A percentile compares a stretch with the other conserved stretches of the same genome.
These are phyloP conservation scores for Trametes pubescens DNA, from an alignment of 1,284 basidiomycete genomes.

Conservation along the genomic window DNA sequence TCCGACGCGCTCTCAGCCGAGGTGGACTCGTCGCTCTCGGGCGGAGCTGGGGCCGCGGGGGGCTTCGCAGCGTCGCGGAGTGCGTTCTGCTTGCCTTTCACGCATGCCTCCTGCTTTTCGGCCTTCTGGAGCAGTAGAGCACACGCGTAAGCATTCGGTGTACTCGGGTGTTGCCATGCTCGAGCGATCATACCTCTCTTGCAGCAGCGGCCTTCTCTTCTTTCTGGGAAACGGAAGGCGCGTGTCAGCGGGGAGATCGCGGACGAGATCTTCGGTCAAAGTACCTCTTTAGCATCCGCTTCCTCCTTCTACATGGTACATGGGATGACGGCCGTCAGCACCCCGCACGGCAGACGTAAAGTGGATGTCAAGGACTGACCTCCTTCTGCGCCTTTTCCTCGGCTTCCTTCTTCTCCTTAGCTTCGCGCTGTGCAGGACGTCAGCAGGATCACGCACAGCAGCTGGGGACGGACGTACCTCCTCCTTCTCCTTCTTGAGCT, in stretches of 20 bases:
- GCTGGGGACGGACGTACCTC: conserved; percentile 56
- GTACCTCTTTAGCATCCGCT: conserved; percentile 49
- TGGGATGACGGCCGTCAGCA: conserved; percentile 23
- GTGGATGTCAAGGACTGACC: conserved; percentile 31
- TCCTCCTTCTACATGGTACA: conserved; percentile 66
- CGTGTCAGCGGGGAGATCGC: conserved; percentile 16
- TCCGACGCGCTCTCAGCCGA: conserved; percentile 8
- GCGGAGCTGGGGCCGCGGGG: conserved; percentile 31
- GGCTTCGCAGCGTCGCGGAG: conserved; percentile 48
- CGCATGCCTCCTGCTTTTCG: conserved; percentile 63
- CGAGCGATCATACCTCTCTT: conserved; percentile 53
- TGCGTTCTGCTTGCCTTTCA: conserved; percentile 60
- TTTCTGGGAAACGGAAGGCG: conserved; percentile 45
- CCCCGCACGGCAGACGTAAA: conserved; percentile 17
- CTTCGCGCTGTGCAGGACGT: conserved; percentile 62
- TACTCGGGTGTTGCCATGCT: not conserved
- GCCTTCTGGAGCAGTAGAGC: conserved; percentile 34
- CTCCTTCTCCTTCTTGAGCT: conserved; percentile 85
- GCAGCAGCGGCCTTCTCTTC: conserved; percentile 57
- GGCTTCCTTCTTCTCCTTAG: conserved; percentile 75
- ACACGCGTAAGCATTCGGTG: conserved; percentile 7
- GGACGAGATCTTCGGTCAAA: conserved; percentile 12
- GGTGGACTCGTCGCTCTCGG: conserved; percentile 14
- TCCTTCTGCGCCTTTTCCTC: conserved; percentile 55
- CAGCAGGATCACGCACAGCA: conserved; percentile 27